Evolutionary conservation across 495 filamentous ascomycete species (phyloP), one percentile per base, ranked within the genome.

Genomic region (Hamigera avellanea): DNA sequence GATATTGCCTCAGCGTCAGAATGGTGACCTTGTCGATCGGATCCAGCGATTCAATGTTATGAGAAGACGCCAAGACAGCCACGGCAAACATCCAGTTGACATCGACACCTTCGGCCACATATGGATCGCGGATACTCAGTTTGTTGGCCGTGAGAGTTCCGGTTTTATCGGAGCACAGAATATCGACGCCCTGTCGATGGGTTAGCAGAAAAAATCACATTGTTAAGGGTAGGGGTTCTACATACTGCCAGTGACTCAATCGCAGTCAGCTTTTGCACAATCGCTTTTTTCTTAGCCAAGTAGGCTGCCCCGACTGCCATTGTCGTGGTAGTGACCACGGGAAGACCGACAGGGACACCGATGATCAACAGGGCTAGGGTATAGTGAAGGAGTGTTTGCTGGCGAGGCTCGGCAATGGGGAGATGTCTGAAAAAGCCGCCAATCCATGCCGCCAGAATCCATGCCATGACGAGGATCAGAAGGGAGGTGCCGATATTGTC

Each of bases 101-200:
- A 52, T 81, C 78, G 19, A 80, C 70, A 21, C 78, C 79, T 57
- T 82, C 78, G 12, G 77, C 70, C 36, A 81, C 77, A 46, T 77
- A 83, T 5, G 78, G 78, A 39, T 81, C 75, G 26, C 77, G 73
- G 45, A 81, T 83, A 39, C 70, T 76, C 21, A 83, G 56, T 50
- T 81, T 78, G 47, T 83, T 83, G 37, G 79, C 79, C 14, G 79
- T 82, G 42, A 83, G 63, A 14, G 64, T 75, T 36, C 70, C 69
- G 1, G 86, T 93, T 72, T 95, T 95, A 67, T 95, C 88, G 29
- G 88, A 95, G 72, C 88, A 95, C 43, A 95, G 78, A 57, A 95
- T 93, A 66, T 95, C 86, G 39, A 93, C 87, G 70, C 84, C 87
- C 69, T 73, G 21, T 54, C 4, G 4, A 23, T 23, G 9, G 21